A percentile compares a stretch with the other conserved stretches of the same genome.
phyloP scores from a whole-genome alignment of 148 eudicot species.

The Vaccinium corymbosum region DNA sequence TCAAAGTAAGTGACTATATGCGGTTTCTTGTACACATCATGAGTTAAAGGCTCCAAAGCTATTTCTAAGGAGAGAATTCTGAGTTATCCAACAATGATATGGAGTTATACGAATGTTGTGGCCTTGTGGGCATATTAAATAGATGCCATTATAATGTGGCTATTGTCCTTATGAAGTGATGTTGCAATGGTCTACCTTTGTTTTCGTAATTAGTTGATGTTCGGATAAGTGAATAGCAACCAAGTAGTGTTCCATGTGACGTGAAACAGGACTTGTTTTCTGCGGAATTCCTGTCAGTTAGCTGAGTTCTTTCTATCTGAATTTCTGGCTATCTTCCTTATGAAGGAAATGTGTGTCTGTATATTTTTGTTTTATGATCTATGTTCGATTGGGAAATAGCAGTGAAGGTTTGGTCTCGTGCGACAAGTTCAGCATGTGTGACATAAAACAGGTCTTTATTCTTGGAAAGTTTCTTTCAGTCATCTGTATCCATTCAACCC shows the following conservation, averaged over 20 bases:
- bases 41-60: background rate
- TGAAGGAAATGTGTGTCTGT: background rate
- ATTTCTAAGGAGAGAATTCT: background rate
- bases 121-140: background rate
- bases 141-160: background rate
- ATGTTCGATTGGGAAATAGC: background rate
- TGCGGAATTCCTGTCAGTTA: background rate
- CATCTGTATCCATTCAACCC: background rate
- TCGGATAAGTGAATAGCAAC: background rate
- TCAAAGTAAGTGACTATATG: constrained; percentile 45
- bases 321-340: background rate
- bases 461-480: background rate
- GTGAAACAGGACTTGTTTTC: background rate
- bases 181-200: background rate
- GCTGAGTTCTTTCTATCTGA: background rate
- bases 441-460: background rate
- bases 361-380: background rate
- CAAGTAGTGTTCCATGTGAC: background rate
- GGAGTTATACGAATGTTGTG: background rate
- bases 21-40: background rate
- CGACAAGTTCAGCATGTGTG: background rate
- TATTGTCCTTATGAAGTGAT: background rate
- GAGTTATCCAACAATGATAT: background rate
- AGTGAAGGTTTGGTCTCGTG: too few species aligned
- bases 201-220: background rate